Conservation (phyloP, 2,329 filamentous ascomycete genomes). For the Scleromitrula shiraiana region DNA sequence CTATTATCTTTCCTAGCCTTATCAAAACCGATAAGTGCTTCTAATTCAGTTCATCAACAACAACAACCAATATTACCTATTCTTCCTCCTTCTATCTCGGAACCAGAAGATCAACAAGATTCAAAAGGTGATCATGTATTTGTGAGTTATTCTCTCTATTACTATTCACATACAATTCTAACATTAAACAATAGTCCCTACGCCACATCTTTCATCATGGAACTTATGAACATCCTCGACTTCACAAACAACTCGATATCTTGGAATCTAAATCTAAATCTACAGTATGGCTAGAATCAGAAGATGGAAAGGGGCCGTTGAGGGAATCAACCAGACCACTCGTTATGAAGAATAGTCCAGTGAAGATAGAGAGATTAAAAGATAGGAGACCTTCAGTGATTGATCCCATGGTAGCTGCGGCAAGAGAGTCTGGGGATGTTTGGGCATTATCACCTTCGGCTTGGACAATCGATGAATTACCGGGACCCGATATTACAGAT, state of each 20-base stretch:
- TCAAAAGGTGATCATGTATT: slow-evolving; percentile 46
- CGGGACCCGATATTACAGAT: slow-evolving; percentile 75
- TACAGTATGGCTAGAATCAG: slow-evolving; percentile 53
- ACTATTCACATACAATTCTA: slow-evolving; percentile 6
- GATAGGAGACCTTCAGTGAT: slow-evolving; percentile 72
- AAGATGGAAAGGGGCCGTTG: slow-evolving; percentile 41
- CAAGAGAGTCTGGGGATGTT: slow-evolving; percentile 59
- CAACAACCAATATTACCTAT: slow-evolving; percentile 33
- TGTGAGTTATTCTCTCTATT: slow-evolving; percentile 29
- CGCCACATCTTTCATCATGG: slow-evolving; percentile 93
- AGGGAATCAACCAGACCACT: slow-evolving; percentile 46
- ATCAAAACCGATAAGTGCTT: slow-evolving; percentile 37
- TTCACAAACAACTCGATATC: slow-evolving; percentile 73
- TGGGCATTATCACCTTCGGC: slow-evolving; percentile 62
- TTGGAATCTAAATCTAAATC: slow-evolving; percentile 37
- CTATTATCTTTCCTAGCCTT: slow-evolving; percentile 61
- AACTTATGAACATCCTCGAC: slow-evolving; percentile 64
- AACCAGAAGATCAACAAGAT: slow-evolving; percentile 39
- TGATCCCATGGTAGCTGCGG: slow-evolving; percentile 67
- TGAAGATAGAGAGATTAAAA: slow-evolving; percentile 70
- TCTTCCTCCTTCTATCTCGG: slow-evolving; percentile 25
- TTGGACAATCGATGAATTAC: slow-evolving; percentile 72
- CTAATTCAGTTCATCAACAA: slow-evolving; percentile 30
- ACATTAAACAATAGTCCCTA: slow-evolving; percentile 43
- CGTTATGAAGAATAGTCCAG: slow-evolving; percentile 52